A percentile compares a stretch with the other conserved stretches of the same genome.
phyloP scores from a whole-genome alignment of 1,284 basidiomycete genomes.

The Trametes sp. region DNA sequence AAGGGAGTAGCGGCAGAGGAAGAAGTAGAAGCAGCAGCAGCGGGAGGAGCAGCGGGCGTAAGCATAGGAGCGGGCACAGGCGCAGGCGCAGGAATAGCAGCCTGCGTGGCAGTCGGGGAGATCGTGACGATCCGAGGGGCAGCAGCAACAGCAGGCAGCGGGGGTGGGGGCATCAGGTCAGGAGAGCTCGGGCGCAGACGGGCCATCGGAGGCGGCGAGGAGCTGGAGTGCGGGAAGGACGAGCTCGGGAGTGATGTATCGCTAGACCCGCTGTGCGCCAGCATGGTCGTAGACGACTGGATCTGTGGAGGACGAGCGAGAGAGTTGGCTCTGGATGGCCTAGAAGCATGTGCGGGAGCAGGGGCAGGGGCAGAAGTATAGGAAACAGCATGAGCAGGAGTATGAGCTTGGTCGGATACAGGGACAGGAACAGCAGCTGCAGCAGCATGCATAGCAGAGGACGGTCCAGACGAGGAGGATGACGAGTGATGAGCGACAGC shows the following conservation, averaged over 20 bases:
- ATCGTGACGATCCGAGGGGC: neutral
- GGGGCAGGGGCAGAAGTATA: neutral
- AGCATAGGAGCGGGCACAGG: neutral
- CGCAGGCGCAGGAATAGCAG: neutral
- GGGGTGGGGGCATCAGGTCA: conserved; percentile 32
- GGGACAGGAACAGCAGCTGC: neutral
- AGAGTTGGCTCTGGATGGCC: neutral
- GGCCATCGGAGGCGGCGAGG: conserved; percentile 14
- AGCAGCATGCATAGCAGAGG: neutral
- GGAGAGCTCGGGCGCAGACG: conserved; percentile 11
- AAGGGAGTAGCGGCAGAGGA: neutral
- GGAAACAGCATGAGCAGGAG: neutral
- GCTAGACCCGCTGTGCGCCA: conserved; percentile 10
- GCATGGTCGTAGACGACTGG: neutral
- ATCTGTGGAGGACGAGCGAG: neutral
- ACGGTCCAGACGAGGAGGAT: neutral
- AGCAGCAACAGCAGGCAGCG: conserved; percentile 16
- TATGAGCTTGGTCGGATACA: neutral
- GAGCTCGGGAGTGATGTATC: conserved; percentile 23
- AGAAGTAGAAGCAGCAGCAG: neutral
- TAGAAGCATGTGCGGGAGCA: neutral
- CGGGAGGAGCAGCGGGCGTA: neutral
- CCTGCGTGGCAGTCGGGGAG: neutral
- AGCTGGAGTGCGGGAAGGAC: conserved; percentile 21
- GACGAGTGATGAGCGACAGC: conserved; percentile 22